Conservation (phyloP, 2,329 filamentous ascomycete species). For the Hypoxylon sp. region DNA sequence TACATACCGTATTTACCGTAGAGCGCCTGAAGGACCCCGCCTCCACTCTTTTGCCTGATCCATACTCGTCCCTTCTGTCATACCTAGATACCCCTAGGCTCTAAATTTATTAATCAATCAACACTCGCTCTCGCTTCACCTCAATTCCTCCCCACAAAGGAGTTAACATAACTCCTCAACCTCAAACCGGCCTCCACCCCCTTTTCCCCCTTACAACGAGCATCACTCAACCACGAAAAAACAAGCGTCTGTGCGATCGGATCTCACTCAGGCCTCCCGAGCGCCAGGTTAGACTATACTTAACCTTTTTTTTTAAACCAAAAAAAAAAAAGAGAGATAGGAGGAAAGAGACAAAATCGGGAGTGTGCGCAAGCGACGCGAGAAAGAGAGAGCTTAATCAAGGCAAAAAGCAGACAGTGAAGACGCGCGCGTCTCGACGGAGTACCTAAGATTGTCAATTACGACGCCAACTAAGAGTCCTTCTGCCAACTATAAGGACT, state of each 20-base stretch:
- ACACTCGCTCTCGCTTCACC: slow-evolving; percentile 15
- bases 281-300: not conserved
- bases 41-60: slow-evolving; percentile 7
- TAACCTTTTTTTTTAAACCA: not conserved
- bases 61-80: not conserved
- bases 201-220: slow-evolving; percentile 30
- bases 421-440: slow-evolving; percentile 38
- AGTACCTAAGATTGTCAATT: slow-evolving; percentile 50
- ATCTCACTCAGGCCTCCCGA: slow-evolving; percentile 22
- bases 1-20: no score
- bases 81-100: no score
- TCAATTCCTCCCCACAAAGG: slow-evolving; percentile 30
- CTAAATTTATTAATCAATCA: slow-evolving; percentile 27
- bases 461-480: slow-evolving; percentile 33
- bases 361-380: slow-evolving; percentile 8
- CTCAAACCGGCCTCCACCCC: slow-evolving; percentile 42
- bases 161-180: slow-evolving; percentile 32
- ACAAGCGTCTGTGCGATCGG: slow-evolving; percentile 38
- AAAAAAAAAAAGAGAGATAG: slow-evolving; percentile 11
- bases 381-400: slow-evolving; percentile 9
- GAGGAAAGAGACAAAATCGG: slow-evolving; percentile 12
- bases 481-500: slow-evolving; percentile 24
- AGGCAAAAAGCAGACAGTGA: slow-evolving; percentile 28
- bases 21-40: not conserved
- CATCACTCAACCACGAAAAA: slow-evolving; percentile 25